phyloP scores from a whole-genome alignment of 176 grass and related monocot genomes.

The Oryza coarctata region DNA sequence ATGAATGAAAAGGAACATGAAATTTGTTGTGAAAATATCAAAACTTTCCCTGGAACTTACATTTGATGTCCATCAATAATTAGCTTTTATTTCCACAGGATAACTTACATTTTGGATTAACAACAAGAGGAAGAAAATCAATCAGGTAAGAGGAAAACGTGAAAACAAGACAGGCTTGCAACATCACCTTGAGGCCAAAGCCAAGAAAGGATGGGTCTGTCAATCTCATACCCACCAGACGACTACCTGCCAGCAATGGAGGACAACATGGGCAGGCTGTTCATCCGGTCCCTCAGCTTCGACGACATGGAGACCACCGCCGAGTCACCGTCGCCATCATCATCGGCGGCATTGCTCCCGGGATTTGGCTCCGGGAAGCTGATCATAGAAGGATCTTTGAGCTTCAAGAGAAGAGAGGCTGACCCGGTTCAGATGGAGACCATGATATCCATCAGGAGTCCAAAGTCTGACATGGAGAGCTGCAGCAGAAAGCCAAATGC shows the following conservation, averaged over 20 bases:
- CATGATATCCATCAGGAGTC: slow-evolving; percentile 41
- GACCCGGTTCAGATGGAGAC: slow-evolving; percentile 49
- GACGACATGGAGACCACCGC: slow-evolving; percentile 46
- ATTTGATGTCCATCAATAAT: slow-evolving; percentile 15
- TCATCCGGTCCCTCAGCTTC: slow-evolving; percentile 61
- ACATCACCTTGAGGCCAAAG: slow-evolving; percentile 5
- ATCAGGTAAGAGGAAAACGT: slow-evolving; percentile 16
- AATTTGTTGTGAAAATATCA: slow-evolving; percentile 25
- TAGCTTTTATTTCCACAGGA: slow-evolving; percentile 22
- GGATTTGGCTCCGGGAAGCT: slow-evolving; percentile 38
- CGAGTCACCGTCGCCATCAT: background rate
- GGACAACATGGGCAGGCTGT: slow-evolving; percentile 47
- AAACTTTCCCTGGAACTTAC: background rate
- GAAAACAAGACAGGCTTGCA: slow-evolving; percentile 13
- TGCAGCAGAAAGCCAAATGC: background rate
- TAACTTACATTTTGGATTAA: slow-evolving; percentile 12
- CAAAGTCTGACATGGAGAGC: slow-evolving; percentile 14
- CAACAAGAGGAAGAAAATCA: background rate
- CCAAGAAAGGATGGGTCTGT: slow-evolving; percentile 50
- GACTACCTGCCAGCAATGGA: slow-evolving; percentile 48
- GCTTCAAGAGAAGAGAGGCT: slow-evolving; percentile 59
- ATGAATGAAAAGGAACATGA: background rate
- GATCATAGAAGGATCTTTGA: slow-evolving; percentile 52
- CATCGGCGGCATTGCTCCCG: slow-evolving; percentile 10
- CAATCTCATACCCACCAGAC: slow-evolving; percentile 56